Base-by-base conservation (phyloP, 257 asterid genomes). In the Fraxinus pennsylvanica region DNA sequence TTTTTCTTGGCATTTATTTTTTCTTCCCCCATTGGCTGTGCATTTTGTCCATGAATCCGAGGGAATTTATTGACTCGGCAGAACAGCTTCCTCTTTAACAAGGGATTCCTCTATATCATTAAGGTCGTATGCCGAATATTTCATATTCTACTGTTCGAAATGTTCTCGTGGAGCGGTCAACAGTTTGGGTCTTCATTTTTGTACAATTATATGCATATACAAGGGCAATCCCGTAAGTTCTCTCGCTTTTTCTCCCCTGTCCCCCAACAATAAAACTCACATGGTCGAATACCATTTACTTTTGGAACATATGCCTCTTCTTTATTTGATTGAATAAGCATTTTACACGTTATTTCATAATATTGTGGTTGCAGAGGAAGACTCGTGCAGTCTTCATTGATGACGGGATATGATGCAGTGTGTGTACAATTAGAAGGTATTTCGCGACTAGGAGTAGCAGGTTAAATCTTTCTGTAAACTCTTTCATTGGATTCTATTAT, bases 11-110 rank as follows among this genome's bases (percentile, higher is more conserved):
- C 4, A 67, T 84, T 14, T 92, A 87, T 89, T 90, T 94, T 74
- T 94, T 94, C 89, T 74, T 92, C 80, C 98, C 97, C 77, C 92
- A 88, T 74, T 90, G 89, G 82, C 83, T 94, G 9, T 92, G 96
- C 79, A 79, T 92, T 72, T 47, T 88, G 76, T 92, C 98, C 68
- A 94, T 94, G 98, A 90, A 92, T 83, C n/a, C 95, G 0, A 75
- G 45, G 39, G 92, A 88, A 79, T 83, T 54, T 38, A 71, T 77
- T 21, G 89, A 81, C 54, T 63, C 86, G 1, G 32, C 70, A 2
- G 89, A 88, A 38, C 90, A 80, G 33, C 79, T 93, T 59, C 97
- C 94, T 10, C 87, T 78, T 29, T 92, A 83, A 80, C 39, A 45
- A 29, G 67, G 41, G 41, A 54, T 25, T 50, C 65, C 65, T 72